phyloP scores from a whole-genome alignment of 106 monocot species.

The Acanthochlamys bracteata region DNA sequence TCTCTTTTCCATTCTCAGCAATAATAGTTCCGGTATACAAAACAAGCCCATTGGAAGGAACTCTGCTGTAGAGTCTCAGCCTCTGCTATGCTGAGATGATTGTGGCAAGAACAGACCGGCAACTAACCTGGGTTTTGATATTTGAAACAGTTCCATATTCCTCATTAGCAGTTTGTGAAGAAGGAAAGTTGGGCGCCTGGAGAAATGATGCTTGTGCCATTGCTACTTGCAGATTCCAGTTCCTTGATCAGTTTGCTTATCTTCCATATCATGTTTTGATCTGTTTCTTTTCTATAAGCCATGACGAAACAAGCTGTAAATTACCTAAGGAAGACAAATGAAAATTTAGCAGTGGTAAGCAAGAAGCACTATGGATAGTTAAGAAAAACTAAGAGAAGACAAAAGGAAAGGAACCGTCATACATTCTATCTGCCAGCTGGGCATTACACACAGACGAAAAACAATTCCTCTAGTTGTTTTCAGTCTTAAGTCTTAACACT shows the following conservation, averaged over 20 bases:
- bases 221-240: constrained; percentile 54
- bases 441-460: too few relatives aligned
- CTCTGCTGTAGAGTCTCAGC: constrained; percentile 50
- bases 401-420: too few relatives aligned
- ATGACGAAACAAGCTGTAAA: constrained; percentile 9
- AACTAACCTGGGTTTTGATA: constrained; percentile 54
- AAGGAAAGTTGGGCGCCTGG: constrained; percentile 55
- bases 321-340: too few relatives aligned
- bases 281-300: constrained; percentile 52
- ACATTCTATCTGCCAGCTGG: too few relatives aligned
- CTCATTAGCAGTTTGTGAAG: constrained; percentile 54
- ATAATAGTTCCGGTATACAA: constrained; percentile 59
- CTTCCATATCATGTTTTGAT: constrained; percentile 69
- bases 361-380: too few relatives aligned
- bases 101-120: constrained; percentile 50
- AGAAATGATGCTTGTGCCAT: constrained; percentile 69
- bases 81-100: constrained; percentile 62
- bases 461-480: too few relatives aligned
- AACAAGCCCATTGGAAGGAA: constrained; percentile 58
- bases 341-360: too few relatives aligned
- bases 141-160: constrained; percentile 70
- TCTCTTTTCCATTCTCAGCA: constrained; percentile 59
- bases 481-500: too few relatives aligned
- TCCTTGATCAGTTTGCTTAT: constrained; percentile 59
- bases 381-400: too few relatives aligned